Evolutionary conservation across 176 grass and related monocot genomes (phyloP), one percentile per base, ranked within the genome.

Genomic region (Elaeis guineensis): DNA sequence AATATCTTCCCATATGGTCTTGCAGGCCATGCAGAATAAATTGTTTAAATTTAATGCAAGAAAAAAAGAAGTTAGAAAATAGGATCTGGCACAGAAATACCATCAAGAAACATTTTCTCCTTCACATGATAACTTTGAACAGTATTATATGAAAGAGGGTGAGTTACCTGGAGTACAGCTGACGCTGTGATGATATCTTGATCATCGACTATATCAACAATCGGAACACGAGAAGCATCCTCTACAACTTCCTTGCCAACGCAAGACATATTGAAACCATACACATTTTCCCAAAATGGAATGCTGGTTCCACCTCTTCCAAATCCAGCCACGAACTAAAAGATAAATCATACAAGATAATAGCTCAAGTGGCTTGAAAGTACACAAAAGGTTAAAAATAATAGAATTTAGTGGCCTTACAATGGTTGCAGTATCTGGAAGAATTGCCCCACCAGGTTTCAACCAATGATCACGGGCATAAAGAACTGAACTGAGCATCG

Each of bases 281-380:
- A 97, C 2, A 97, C 83, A 56, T 97, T 76, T 70, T 97, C 93
- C 93, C 93, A 97, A 80, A 97, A 97, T 54, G 78, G 80, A 58
- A 88, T 62, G 66, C 87, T 82, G 50, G 93, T 91, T 63, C 87
- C 93, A 72, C 87, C 87, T 78, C 66, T 97, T 71, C 93, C 84
- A 17, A 97, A 97, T 69, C 87, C 93, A 75, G 87, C 93, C 73
- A 78, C 93, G 69, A 85, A 62, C 93, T 97, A 25, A 17, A 69
- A 23, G 22, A 59, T 57, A 5, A 79, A 60, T 48, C 69, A 83
- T 2, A 24, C 3, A 67, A 70, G 3, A 17, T 57, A 35, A 35
- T 44, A 11, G 11, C 35, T 14, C 3, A 44, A 14, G 11, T 44
- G 9, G 35, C 35, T 44, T 44, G 9, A 61, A 67, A 75, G 49